Evolutionary conservation across 2,329 filamentous ascomycete genomes (phyloP), one percentile per base, ranked within the genome.

Genomic region (Didymella exigua): DNA sequence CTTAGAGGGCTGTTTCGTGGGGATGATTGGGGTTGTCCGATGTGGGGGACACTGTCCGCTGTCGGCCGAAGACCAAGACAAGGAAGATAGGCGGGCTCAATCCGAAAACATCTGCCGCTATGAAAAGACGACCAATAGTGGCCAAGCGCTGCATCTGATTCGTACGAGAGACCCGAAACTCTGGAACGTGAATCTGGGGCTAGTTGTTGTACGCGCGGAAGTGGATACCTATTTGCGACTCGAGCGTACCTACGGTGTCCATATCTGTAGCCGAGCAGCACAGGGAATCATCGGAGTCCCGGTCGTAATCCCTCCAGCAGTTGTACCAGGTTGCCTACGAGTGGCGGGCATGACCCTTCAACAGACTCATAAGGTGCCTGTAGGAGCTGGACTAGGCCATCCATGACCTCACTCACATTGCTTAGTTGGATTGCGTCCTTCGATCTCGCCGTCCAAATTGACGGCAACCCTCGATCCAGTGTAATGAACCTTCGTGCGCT

Each of bases 281-380:
- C 24, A 19, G 9, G 24, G 30, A 14, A 24, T 16, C 37, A 68
- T 45, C 61, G 63, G 2, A 82, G 80, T 4, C 82, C 82, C 61
- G 79, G 78, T 4, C 82, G 82, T 47, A 89, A 70, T 59, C 86
- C 85, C 58, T 81, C 81, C 63, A 90, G 82, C 61, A 90, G 73
- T 40, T 85, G 80, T 40, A 86, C 82, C 42, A 90, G 69, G 57
- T 89, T 90, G 62, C 89, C 86, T 1, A 89, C 86, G 38, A 91
- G 79, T 0, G 86, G 82, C 11, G 87, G 84, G 33, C 60, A 66
- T 10, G 61, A 55, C 10, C 61, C 64, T 54, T 72, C 70, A 6
- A 65, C 45, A 37, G 54, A 66, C 58, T 65, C 63, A 38, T 71
- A 63, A 54, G 81, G 85, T 69, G 60, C 87, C 86, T 33, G 76